These are phyloP conservation scores for Phialophora tarda DNA, from an alignment of 2,329 filamentous ascomycete species.

Conservation along the genomic window DNA sequence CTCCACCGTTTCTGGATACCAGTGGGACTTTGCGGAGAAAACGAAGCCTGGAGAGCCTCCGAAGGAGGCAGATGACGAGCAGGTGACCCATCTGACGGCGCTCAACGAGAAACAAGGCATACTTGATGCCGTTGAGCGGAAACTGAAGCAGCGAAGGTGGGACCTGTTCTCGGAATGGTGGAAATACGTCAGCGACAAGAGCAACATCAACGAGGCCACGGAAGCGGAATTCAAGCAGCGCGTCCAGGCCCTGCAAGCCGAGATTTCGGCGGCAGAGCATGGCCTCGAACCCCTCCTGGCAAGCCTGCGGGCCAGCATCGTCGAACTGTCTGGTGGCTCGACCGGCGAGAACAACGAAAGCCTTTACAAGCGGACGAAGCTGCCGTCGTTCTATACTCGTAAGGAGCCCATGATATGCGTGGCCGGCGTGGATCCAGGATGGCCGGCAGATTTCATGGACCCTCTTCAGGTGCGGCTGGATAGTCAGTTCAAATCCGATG, in stretches of 20 bases:
- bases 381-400: conserved; percentile 29
- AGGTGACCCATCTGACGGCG: conserved; percentile 8
- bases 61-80: not conserved
- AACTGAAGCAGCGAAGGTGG: conserved; percentile 44
- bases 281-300: too few species aligned
- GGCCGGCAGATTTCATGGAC: conserved; percentile 46
- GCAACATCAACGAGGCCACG: conserved; percentile 18
- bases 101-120: conserved; percentile 32
- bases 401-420: not conserved
- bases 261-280: too few species aligned
- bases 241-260: too few species aligned
- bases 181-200: conserved; percentile 45
- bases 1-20: conserved; percentile 10
- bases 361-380: too few species aligned
- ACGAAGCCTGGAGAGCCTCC: not conserved
- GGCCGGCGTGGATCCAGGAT: conserved; percentile 45
- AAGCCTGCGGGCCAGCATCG: too few species aligned
- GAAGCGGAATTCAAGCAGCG: too few species aligned
- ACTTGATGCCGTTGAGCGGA: conserved; percentile 29
- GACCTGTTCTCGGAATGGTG: conserved; percentile 53
- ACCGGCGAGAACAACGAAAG: too few species aligned
- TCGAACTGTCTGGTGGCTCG: too few species aligned
- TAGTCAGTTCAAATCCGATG: not conserved
- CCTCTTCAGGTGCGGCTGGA: conserved; percentile 11
- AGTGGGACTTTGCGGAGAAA: conserved; percentile 4